A percentile compares a stretch with the other conserved stretches of the same genome.
Evolutionary conservation across 169 alveolate genomes (phyloP).

Genomic region (Eimeria maxima): DNA sequence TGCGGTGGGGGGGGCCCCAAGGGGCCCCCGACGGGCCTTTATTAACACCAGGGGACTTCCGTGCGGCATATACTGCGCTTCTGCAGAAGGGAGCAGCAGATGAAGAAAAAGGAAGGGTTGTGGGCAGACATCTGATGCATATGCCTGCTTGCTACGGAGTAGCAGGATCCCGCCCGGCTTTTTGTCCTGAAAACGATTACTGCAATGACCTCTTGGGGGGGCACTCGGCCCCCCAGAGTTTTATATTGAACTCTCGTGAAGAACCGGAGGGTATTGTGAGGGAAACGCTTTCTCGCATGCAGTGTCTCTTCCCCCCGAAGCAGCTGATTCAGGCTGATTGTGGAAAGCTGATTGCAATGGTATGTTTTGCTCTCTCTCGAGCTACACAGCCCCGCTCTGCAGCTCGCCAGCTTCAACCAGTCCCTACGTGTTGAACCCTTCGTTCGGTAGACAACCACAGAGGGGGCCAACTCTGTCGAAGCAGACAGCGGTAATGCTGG

Average conservation of each 20-base stretch:
- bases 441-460: too few species aligned
- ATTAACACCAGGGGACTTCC: slow-evolving; percentile 48
- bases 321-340: slow-evolving; percentile 95
- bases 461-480: too few species aligned
- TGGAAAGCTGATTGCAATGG: slow-evolving; percentile 96
- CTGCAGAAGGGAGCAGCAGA: slow-evolving; percentile 57
- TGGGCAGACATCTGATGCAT: slow-evolving; percentile 22
- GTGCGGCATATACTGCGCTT: slow-evolving; percentile 50
- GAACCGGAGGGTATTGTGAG: background rate
- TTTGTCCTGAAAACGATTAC: slow-evolving; percentile 25
- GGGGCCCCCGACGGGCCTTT: background rate
- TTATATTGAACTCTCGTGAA: background rate
- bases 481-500: too few species aligned
- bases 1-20: background rate
- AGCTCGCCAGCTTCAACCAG: too few species aligned
- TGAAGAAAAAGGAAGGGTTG: background rate
- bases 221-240: background rate
- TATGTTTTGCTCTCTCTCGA: background rate
- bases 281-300: slow-evolving; percentile 7
- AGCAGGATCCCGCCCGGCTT: slow-evolving; percentile 1
- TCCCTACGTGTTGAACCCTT: too few species aligned
- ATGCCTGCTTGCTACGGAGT: slow-evolving; percentile 38
- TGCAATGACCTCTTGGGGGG: slow-evolving; percentile 11
- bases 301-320: slow-evolving; percentile 90
- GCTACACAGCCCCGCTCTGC: too few species aligned